Percentiles rank a stretch among this genome's conserved stretches.
phyloP scores from a whole-genome alignment of 2,329 filamentous ascomycete species.

The Colletotrichum aenigma region DNA sequence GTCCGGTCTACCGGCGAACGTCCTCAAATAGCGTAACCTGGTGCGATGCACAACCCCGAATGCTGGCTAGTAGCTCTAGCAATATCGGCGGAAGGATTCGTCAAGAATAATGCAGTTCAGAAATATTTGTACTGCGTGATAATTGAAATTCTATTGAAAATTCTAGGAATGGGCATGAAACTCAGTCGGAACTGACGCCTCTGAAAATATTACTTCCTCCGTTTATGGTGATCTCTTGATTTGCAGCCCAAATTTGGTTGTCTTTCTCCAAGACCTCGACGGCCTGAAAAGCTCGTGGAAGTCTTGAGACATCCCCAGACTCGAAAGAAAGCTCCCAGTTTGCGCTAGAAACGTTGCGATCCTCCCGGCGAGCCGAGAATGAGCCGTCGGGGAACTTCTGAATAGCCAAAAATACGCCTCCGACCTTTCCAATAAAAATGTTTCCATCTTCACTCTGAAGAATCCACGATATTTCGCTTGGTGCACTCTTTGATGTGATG shows the following conservation, averaged over 20 bases:
- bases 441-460: neutral
- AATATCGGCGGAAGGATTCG: accelerated
- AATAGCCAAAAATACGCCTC: neutral
- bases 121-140: neutral
- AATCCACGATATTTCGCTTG: neutral
- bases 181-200: neutral
- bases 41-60: neutral
- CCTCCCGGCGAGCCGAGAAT: neutral
- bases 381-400: neutral
- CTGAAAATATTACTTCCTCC: neutral
- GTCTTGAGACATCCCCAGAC: neutral
- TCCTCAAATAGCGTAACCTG: neutral
- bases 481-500: neutral
- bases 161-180: neutral
- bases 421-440: neutral
- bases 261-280: neutral
- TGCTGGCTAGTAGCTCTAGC: neutral
- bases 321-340: neutral
- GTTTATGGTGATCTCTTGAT: neutral
- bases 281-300: neutral
- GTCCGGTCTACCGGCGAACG: neutral
- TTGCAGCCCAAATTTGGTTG: neutral
- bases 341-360: neutral
- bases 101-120: neutral
- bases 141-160: neutral